phyloP scores from a whole-genome alignment of 805 yeast species.

The Candida berthetii region DNA sequence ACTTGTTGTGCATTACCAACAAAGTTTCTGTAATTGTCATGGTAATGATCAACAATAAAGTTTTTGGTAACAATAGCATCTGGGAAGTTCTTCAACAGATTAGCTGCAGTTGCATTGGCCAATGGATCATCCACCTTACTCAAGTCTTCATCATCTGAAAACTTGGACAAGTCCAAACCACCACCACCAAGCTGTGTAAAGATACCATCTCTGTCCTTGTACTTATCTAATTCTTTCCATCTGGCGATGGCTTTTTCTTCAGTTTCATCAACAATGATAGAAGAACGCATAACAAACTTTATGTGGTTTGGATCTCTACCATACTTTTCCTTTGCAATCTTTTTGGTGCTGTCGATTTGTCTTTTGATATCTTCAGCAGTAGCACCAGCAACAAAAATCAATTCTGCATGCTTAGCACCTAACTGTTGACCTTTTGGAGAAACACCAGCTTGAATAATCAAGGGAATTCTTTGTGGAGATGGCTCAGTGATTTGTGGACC shows the following conservation, averaged over 20 bases:
- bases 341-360: conserved; percentile 24
- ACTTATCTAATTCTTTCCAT: conserved; percentile 21
- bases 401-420: conserved; percentile 36
- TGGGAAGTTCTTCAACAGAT: conserved; percentile 17
- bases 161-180: conserved; percentile 29
- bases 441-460: conserved; percentile 35
- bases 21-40: conserved; percentile 11
- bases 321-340: conserved; percentile 23
- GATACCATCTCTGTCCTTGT: conserved; percentile 29
- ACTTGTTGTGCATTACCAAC: conserved; percentile 27
- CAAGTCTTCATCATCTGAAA: conserved; percentile 26
- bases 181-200: conserved; percentile 33
- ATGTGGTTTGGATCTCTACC: conserved; percentile 29
- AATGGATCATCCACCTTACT: conserved; percentile 19
- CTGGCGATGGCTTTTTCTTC: conserved; percentile 32
- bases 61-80: conserved; percentile 4
- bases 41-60: conserved; percentile 17
- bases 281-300: conserved; percentile 28
- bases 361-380: conserved; percentile 24
- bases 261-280: conserved; percentile 29
- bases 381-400: conserved; percentile 27
- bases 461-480: conserved; percentile 34
- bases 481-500: conserved; percentile 34
- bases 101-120: conserved; percentile 17
- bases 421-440: conserved; percentile 32